Percentiles rank a stretch among this genome's conserved stretches.
Evolutionary conservation across 208 protist species (phyloP).

Genomic region (Wallacemonas sp.): DNA sequence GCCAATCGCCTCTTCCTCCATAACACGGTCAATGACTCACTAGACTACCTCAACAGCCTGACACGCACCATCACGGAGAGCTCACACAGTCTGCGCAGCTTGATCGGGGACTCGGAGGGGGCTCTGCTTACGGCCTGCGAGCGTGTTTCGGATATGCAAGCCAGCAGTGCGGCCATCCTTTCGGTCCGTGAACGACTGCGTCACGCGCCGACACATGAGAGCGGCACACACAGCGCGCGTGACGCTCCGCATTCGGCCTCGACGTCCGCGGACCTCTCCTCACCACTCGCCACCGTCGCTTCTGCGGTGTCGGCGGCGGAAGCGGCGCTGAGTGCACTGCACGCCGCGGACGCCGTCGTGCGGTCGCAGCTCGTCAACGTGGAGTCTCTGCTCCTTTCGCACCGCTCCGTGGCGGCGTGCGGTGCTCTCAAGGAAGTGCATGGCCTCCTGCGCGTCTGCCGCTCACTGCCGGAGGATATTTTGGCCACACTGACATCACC

Average conservation of each 20-base stretch:
- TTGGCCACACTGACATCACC: background rate
- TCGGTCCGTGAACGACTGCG: conserved; percentile 15
- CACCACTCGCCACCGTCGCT: background rate
- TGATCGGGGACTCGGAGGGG: conserved; percentile 60
- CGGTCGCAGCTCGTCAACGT: background rate
- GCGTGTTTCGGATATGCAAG: conserved; percentile 49
- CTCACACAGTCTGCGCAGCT: conserved; percentile 31
- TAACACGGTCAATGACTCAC: conserved; percentile 53
- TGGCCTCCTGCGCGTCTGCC: background rate
- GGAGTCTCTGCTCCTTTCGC: background rate
- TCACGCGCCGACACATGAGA: background rate
- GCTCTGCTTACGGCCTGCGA: conserved; percentile 58
- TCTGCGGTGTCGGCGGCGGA: background rate
- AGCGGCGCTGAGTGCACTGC: background rate
- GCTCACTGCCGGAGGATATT: background rate
- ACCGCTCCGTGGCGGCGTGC: background rate
- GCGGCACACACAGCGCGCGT: background rate
- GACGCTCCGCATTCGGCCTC: background rate
- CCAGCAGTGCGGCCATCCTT: conserved; percentile 41
- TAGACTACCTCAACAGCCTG: conserved; percentile 52
- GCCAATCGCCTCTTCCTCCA: conserved; percentile 52
- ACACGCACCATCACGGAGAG: conserved; percentile 55
- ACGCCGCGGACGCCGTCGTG: background rate
- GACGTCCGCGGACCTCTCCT: background rate
- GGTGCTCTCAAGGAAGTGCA: conserved; percentile 1